phyloP scores from a whole-genome alignment of 768 basidiomycete species.

The Tricholoma sp. region DNA sequence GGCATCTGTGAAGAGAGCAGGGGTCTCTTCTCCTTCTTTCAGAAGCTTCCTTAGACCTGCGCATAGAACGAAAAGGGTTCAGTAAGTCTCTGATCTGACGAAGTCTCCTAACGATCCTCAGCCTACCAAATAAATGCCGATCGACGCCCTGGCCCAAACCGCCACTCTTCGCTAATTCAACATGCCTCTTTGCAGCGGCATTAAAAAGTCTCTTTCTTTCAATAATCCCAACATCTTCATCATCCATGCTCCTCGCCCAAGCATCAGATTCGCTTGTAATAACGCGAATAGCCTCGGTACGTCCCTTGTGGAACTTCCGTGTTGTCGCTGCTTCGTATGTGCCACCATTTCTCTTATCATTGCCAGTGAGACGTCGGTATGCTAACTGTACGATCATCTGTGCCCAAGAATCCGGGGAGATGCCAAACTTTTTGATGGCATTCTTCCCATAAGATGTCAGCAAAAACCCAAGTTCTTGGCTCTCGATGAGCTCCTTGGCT shows the following conservation, averaged over 20 bases:
- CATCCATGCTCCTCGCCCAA: constrained; percentile 76
- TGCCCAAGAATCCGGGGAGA: constrained; percentile 94
- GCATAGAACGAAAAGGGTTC: background rate
- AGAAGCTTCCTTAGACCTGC: constrained; percentile 70
- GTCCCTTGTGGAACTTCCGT: constrained; percentile 81
- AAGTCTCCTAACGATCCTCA: background rate
- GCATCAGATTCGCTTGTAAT: constrained; percentile 72
- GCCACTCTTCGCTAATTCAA: constrained; percentile 57
- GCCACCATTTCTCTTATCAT: constrained; percentile 56
- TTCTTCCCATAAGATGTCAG: constrained; percentile 80
- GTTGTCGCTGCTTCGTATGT: constrained; percentile 96
- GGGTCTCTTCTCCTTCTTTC: constrained; percentile 55
- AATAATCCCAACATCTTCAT: constrained; percentile 31
- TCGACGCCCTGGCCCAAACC: constrained; percentile 76
- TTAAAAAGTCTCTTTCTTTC: constrained; percentile 51
- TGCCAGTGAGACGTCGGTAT: constrained; percentile 63
- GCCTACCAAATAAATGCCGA: constrained; percentile 78
- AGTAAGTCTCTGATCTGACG: background rate
- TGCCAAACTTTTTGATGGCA: constrained; percentile 78
- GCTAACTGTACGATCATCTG: constrained; percentile 92
- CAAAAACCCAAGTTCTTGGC: constrained; percentile 59
- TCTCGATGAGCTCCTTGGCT: constrained; percentile 51
- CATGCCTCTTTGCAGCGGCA: constrained; percentile 60
- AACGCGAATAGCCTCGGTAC: constrained; percentile 91
- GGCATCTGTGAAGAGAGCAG: constrained; percentile 72